A percentile compares a stretch with the other conserved stretches of the same genome.
These are phyloP conservation scores for Acrocalymma vagum DNA, from an alignment of 2,329 filamentous ascomycete genomes.

Conservation along the genomic window DNA sequence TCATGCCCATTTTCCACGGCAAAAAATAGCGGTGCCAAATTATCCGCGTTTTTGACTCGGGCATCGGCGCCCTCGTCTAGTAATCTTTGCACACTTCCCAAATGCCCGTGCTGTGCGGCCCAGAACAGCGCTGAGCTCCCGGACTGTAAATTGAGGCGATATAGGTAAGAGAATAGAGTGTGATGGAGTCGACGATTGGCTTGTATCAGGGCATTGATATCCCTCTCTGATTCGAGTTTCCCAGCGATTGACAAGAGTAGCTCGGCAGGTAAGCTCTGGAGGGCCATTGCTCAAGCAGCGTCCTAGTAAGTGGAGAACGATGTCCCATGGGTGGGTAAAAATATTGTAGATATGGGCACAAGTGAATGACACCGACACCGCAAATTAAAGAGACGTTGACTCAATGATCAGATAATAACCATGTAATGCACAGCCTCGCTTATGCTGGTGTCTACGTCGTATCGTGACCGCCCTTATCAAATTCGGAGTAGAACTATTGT, in stretches of 20 bases:
- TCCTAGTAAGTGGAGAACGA: no score
- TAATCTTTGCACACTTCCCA: neutral
- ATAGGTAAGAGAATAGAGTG: neutral
- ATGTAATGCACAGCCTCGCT: no score
- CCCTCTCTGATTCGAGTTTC: neutral
- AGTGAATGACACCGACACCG: no score
- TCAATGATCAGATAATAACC: no score
- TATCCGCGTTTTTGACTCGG: neutral
- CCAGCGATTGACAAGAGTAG: neutral
- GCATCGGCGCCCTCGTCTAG: neutral
- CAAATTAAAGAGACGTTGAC: no score
- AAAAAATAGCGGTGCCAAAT: neutral
- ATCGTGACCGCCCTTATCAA: no score
- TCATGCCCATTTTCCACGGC: neutral
- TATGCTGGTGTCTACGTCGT: no score
- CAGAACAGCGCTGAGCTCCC: constrained; percentile 1
- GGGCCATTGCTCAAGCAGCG: no score
- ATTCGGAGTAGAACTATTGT: no score
- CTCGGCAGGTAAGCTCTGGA: neutral
- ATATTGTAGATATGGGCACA: no score
- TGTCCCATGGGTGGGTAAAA: no score
- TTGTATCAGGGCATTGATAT: constrained; percentile 1
- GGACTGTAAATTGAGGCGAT: neutral
- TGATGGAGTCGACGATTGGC: neutral
- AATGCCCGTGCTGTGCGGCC: neutral